Conservation (phyloP, 345 rosid species). For the Gossypioides kirkii region DNA sequence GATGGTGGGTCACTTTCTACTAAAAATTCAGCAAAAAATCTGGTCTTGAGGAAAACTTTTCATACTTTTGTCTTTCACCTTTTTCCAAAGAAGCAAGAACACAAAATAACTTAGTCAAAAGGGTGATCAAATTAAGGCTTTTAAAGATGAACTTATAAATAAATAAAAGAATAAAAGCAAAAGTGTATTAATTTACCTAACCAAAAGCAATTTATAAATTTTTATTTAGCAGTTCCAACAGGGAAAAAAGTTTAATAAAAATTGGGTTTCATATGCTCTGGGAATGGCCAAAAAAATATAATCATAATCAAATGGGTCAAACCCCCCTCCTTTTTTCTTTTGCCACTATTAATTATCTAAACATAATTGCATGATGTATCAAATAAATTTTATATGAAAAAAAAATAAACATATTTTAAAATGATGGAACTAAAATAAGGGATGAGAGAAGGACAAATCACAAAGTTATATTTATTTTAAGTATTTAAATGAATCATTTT, state of each 20-base stretch:
- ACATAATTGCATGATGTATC: too few species aligned
- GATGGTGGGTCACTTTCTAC: slow-evolving; percentile 1
- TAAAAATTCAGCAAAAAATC: background rate
- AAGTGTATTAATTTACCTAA: slow-evolving; percentile 28
- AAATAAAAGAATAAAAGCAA: slow-evolving; percentile 8
- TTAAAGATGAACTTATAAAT: slow-evolving; percentile 10
- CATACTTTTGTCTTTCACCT: slow-evolving; percentile 25
- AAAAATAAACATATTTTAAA: background rate
- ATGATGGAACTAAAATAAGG: background rate
- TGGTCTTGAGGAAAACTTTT: slow-evolving; percentile 13
- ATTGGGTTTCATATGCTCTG: slow-evolving; percentile 30
- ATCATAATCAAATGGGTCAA: slow-evolving; percentile 39
- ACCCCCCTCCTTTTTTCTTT: slow-evolving; percentile 15
- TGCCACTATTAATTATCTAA: background rate
- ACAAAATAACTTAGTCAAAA: slow-evolving; percentile 17
- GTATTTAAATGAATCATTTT: slow-evolving; percentile 9
- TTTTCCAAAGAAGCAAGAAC: slow-evolving; percentile 25
- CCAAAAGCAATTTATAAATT: slow-evolving; percentile 14
- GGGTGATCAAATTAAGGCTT: background rate
- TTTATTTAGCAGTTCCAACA: slow-evolving; percentile 21
- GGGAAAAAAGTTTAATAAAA: slow-evolving; percentile 11
- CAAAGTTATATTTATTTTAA: background rate
- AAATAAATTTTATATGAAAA: background rate
- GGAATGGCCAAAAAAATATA: slow-evolving; percentile 34
- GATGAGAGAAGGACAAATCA: background rate